Evolutionary conservation across 208 protist species (phyloP), one percentile per base, ranked within the genome.

Genomic region (Acanthamoeba triangularis): DNA sequence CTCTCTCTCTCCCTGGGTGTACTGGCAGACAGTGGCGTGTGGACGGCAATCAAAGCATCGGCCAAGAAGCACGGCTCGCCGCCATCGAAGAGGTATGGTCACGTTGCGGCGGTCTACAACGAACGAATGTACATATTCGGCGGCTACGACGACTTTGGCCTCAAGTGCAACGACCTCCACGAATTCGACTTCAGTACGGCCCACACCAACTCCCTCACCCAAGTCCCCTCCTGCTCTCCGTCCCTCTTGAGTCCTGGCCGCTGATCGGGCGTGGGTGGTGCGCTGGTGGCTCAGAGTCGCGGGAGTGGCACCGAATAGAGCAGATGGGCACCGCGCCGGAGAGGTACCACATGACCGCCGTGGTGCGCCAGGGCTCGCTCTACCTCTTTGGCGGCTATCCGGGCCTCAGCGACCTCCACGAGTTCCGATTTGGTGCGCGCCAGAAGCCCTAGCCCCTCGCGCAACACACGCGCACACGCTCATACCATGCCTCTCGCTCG

Each of bases 121-220:
- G 69, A 94, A 30, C 49, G 91, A 11, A 94, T 94, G 91, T 85
- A 94, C 37, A 35, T 94, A 2, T 82, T 94, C 78, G 91, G 91
- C 49, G 91, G 91, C 16, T 94, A 94, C 54, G 91, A 94, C 74
- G 91, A 94, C 69, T 84, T 94, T 65, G 91, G 91, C 67, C 72
- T 78, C 69, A 94, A 94, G 69, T 94, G 91, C 91, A 94, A 94
- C 74, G 91, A 94, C 44, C 28, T 85, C 6, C 72, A 94, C 56
- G 91, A 78, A n/a, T 94, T 87, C 44, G 54, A 94, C n/a, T 94
- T 94, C 72, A 84, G 91, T 94, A 67, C 49, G 54, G 20, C 23
- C 7, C 41, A 44, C 41, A 44, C 4, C 4, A 44, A 44, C 41
- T 4, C 41, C 41, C 41, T 41, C 37, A 41, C 37, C 37, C 37